Evolutionary conservation across 306 rosid species (phyloP).

Genomic region (Cucurbita moschata): DNA sequence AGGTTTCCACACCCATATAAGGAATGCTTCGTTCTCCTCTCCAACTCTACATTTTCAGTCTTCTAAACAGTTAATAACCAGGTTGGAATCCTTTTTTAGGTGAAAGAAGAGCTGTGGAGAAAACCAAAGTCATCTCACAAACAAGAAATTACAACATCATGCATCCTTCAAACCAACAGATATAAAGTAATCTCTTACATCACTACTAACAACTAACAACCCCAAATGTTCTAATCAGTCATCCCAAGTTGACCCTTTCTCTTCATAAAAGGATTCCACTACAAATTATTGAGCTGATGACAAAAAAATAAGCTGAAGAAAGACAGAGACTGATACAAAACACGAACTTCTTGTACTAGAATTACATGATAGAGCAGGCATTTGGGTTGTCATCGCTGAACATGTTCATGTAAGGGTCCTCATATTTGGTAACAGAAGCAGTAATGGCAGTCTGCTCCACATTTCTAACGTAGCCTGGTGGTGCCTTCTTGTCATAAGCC

Average conservation of each 20-base stretch:
- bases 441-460: slow-evolving; percentile 35
- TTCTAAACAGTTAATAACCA: background rate
- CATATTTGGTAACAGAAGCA: slow-evolving; percentile 47
- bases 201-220: slow-evolving; percentile 4
- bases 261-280: background rate
- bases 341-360: background rate
- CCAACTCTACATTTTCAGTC: background rate
- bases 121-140: slow-evolving; percentile 6
- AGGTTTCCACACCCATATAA: too few relatives aligned
- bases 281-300: slow-evolving; percentile 1
- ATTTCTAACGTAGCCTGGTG: slow-evolving; percentile 84
- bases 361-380: slow-evolving; percentile 86
- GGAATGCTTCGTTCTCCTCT: too few relatives aligned
- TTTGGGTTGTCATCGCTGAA: slow-evolving; percentile 98
- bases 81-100: slow-evolving; percentile 10
- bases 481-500: slow-evolving; percentile 92
- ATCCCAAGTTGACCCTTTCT: background rate
- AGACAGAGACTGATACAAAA: background rate
- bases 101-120: slow-evolving; percentile 15
- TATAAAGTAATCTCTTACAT: slow-evolving; percentile 1
- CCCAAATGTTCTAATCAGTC: background rate
- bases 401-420: slow-evolving; percentile 72
- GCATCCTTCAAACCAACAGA: background rate
- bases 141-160: background rate
- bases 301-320: slow-evolving; percentile 1